These are phyloP conservation scores for Chaetomium globosum DNA, from an alignment of 2,329 filamentous ascomycete genomes.

Conservation along the genomic window DNA sequence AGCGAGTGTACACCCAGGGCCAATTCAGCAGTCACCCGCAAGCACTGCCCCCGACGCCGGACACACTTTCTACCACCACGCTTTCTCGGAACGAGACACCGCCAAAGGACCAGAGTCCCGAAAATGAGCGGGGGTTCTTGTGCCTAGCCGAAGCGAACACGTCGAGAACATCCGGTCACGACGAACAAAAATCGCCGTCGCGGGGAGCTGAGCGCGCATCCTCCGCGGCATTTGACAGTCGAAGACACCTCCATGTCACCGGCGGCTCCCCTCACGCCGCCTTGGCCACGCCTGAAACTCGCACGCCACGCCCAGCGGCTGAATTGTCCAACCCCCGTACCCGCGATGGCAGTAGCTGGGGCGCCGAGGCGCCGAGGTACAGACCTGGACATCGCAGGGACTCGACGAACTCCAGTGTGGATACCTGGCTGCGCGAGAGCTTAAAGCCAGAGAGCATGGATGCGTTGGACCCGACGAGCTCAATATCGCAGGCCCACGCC, in stretches of 20 bases:
- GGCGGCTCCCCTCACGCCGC: slow-evolving; percentile 35
- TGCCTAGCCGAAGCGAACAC: slow-evolving; percentile 40
- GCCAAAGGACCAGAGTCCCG: slow-evolving; percentile 39
- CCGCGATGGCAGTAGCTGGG: slow-evolving; percentile 47
- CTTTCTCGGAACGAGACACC: slow-evolving; percentile 55
- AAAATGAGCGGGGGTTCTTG: slow-evolving; percentile 42
- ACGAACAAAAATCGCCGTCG: slow-evolving; percentile 24
- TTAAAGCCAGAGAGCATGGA: slow-evolving; percentile 45
- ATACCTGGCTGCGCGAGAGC: slow-evolving; percentile 62
- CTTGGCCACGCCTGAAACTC: slow-evolving; percentile 36
- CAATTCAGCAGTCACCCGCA: slow-evolving; percentile 45
- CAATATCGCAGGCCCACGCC: slow-evolving; percentile 35
- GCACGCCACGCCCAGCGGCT: slow-evolving; percentile 52
- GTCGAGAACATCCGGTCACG: slow-evolving; percentile 35
- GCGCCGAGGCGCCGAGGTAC: slow-evolving; percentile 47
- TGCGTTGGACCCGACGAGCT: slow-evolving; percentile 33
- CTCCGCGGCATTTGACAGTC: slow-evolving; percentile 42
- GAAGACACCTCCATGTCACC: slow-evolving; percentile 36
- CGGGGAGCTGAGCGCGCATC: slow-evolving; percentile 39
- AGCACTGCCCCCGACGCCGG: slow-evolving; percentile 59
- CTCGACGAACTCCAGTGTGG: slow-evolving; percentile 55
- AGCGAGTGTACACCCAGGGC: slow-evolving; percentile 55
- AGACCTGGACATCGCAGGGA: slow-evolving; percentile 47
- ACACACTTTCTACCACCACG: slow-evolving; percentile 61
- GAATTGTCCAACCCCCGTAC: slow-evolving; percentile 47